Evolutionary conservation across 495 filamentous ascomycete species (phyloP), one percentile per base, ranked within the genome.

Genomic region (Penicillium silybi): DNA sequence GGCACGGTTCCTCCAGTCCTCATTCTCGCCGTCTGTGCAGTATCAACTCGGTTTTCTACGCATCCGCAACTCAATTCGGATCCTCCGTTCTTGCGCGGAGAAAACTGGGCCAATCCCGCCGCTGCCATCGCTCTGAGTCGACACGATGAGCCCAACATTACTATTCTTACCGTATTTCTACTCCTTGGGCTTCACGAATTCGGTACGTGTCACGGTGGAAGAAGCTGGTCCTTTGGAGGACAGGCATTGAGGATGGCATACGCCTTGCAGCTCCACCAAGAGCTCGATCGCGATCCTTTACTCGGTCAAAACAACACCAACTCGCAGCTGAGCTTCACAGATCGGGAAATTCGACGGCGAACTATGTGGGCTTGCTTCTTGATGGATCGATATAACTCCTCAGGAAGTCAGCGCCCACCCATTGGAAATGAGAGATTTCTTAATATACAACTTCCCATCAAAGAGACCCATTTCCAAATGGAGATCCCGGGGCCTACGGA

Each of bases 281-380:
- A 98, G 67, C 76, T 95, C n/a, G 91, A 93, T 48, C 81, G 88
- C 52, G 92, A 97, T 63, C 89, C 88, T 1, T 74, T 85, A 16
- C 63, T 76, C 17, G 78, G 75, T 34, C 76, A 85, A 22, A 62
- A 44, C 7, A 85, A 87, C 25, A 81, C 69, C 32, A 64, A 81
- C 4, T 80, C 80, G 13, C 82, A 87, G 49, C 75, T 98, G 37
- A 96, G 88, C 61, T 89, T 89, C 59, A 93, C 90, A 11, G 93
- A 98, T 68, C 84, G 88, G 29, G 93, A 98, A 65, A 96, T 97
- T 34, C 78, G 93, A 48, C 78, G 92, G 50, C 80, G 93, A 46
- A 95, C 90, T 5, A 97, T 98, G 92, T 98, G 93, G 93, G 88
- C 91, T 19, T 96, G 91, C 65, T 96, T 92, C 61, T 63, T 95